Evolutionary conservation across 768 basidiomycete genomes (phyloP).

Genomic region (Leccinum rimulosum): DNA sequence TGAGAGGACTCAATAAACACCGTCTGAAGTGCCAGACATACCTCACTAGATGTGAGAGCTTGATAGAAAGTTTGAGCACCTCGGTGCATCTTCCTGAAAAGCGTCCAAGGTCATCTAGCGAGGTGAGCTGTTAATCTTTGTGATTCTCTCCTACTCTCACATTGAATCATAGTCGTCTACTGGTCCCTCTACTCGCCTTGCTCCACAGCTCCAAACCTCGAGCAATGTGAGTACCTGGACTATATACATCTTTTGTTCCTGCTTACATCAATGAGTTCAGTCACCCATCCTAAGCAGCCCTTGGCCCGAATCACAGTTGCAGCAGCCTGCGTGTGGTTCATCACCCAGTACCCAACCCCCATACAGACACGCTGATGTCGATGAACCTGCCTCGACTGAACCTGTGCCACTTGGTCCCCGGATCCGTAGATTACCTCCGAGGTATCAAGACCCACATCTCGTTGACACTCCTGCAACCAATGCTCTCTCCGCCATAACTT

Average conservation of each 20-base stretch:
- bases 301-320: background rate
- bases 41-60: background rate
- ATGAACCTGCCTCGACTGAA: background rate
- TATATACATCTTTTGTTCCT: background rate
- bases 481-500: background rate
- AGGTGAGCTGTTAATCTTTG: background rate
- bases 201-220: background rate
- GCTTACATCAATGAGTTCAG: background rate
- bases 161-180: background rate
- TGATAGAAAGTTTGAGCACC: background rate
- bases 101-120: background rate
- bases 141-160: background rate
- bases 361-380: background rate
- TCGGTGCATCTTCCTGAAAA: background rate
- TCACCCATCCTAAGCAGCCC: background rate
- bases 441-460: background rate
- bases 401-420: background rate
- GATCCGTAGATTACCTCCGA: background rate
- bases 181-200: background rate
- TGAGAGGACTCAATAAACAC: background rate
- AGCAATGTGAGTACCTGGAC: background rate
- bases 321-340: background rate
- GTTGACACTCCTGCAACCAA: background rate
- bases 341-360: background rate
- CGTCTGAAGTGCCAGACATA: background rate